A percentile compares a stretch with the other conserved stretches of the same genome.
Evolutionary conservation across 345 rosid genomes (phyloP).

Genomic region (Eucalyptus caleyi): DNA sequence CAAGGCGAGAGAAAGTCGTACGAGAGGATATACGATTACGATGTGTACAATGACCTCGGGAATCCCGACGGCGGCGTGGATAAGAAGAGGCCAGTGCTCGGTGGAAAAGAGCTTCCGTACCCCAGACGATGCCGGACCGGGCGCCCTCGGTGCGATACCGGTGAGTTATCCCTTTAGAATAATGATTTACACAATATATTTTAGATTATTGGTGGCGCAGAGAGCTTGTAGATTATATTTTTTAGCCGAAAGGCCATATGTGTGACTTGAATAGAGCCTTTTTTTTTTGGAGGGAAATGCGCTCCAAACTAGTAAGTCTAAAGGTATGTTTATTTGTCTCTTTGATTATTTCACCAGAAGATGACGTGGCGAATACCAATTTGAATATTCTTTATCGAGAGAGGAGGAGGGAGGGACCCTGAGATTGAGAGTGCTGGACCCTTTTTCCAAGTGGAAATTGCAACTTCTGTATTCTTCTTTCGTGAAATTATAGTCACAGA

Average conservation of each 20-base stretch:
- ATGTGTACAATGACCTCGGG: conserved; percentile 74
- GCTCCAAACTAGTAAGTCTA: neutral
- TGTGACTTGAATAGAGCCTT: neutral
- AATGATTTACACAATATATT: neutral
- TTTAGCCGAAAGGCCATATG: neutral
- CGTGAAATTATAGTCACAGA: neutral
- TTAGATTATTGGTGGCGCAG: neutral
- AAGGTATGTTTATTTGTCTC: neutral
- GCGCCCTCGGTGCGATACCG: conserved; percentile 1
- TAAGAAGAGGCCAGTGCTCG: conserved; percentile 21
- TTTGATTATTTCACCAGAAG: neutral
- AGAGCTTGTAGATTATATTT: neutral
- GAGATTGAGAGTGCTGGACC: neutral
- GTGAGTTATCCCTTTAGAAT: neutral
- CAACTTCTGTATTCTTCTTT: neutral
- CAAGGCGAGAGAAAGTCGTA: conserved; percentile 31
- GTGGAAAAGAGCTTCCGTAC: conserved; percentile 26
- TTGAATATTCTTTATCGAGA: neutral
- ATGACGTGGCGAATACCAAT: neutral
- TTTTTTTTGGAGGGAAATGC: neutral
- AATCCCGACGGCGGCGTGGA: conserved; percentile 27
- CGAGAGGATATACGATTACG: conserved; percentile 76
- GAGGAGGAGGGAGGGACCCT: neutral
- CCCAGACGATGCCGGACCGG: conserved; percentile 46
- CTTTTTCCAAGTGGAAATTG: neutral